Percentiles rank a stretch among this genome's conserved stretches.
Evolutionary conservation across 768 basidiomycete genomes (phyloP).

Genomic region (Suillus alpinus): DNA sequence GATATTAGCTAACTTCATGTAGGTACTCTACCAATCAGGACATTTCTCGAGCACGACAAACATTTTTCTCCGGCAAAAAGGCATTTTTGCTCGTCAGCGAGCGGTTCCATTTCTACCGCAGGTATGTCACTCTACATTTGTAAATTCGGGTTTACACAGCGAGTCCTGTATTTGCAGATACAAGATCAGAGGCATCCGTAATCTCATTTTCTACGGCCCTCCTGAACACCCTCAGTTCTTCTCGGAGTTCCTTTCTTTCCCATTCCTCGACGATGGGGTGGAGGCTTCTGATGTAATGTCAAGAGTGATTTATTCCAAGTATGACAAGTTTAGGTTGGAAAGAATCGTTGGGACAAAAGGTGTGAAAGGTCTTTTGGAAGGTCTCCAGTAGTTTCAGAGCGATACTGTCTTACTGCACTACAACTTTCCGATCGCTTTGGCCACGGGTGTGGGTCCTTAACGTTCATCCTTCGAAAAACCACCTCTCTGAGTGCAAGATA

Average conservation of each 20-base stretch:
- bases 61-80: conserved; percentile 87
- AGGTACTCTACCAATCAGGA: conserved; percentile 94
- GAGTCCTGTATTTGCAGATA: conserved; percentile 50
- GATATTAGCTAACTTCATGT: neutral
- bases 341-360: conserved; percentile 49
- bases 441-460: neutral
- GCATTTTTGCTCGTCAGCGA: conserved; percentile 90
- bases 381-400: neutral
- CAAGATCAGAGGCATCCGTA: conserved; percentile 89
- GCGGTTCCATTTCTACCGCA: conserved; percentile 96
- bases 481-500: neutral
- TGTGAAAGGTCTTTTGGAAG: conserved; percentile 12
- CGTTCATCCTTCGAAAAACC: neutral
- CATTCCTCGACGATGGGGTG: conserved; percentile 89
- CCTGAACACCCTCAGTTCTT: conserved; percentile 93
- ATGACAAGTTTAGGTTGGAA: conserved; percentile 86
- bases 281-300: conserved; percentile 83
- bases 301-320: conserved; percentile 80
- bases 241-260: conserved; percentile 83
- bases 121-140: conserved; percentile 39
- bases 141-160: neutral
- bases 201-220: conserved; percentile 89
- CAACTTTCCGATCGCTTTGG: too few species aligned
- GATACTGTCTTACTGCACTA: neutral
- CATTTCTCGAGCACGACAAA: conserved; percentile 88